Base-by-base conservation (phyloP, 2,329 filamentous ascomycete genomes). In the Alternaria brassicicola region DNA sequence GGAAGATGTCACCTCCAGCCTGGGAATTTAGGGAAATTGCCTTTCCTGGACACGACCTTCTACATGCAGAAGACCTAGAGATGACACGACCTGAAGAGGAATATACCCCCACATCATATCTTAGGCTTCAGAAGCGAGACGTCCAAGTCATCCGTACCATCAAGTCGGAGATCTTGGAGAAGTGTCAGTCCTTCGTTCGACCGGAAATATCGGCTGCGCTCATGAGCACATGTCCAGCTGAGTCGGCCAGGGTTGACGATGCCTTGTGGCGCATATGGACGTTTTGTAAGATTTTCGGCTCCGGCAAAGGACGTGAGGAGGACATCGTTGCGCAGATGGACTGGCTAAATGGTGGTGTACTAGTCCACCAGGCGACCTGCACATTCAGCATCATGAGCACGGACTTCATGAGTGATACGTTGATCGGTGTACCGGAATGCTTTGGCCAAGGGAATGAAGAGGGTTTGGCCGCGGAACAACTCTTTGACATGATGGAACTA, bases 241-340 rank as follows among this genome's bases (percentile, higher is more conserved):
- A 81, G 8, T 80, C 83, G 1, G 77, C 78, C 38, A 82, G 85
- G 55, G 80, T 88, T 25, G 84, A 88, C 56, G 82, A 87, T 70
- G 86, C 86, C 0, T 81, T 89, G 46, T 89, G 86, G 85, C 83
- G 86, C 2, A 84, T 89, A 28, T 88, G 86, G 86, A 86, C 83
- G 0, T 89, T 89, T 73, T 88, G 86, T 72, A 82, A 82, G 52
- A 83, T 88, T 30, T 89, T 89, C 52, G 87, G 87, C 1, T 82
- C 80, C 48, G 80, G 81, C 0, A 87, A 86, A 63, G 81, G 80
- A 4, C 81, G 85, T 13, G 85, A 88, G 63, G 82, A 85, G 28
- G 85, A 88, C 58, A 78, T 87, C 31, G 78, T 82, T 33, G 85
- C 82, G 4, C 86, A 89, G 69, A 80, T 86, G 63, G 86, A 88